These are phyloP conservation scores for Cladophialophora exuberans DNA, from an alignment of 2,329 filamentous ascomycete genomes.

Conservation along the genomic window DNA sequence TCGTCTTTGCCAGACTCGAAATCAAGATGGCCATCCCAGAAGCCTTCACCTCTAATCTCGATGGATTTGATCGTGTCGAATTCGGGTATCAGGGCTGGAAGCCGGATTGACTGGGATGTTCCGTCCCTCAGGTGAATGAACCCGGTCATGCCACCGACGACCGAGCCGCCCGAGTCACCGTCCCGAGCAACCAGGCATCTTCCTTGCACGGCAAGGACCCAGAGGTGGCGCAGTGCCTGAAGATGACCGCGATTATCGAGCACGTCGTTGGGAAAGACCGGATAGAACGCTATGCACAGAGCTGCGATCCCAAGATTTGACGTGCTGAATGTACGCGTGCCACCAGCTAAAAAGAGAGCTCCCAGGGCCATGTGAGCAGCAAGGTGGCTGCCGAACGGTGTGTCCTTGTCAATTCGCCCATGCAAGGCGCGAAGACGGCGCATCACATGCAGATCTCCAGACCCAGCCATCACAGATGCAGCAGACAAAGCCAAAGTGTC, in stretches of 20 bases:
- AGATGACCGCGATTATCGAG: constrained; percentile 94
- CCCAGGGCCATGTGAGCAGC: constrained; percentile 92
- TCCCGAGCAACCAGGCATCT: constrained; percentile 88
- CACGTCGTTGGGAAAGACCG: constrained; percentile 83
- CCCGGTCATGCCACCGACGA: constrained; percentile 67
- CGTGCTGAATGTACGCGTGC: constrained; percentile 88
- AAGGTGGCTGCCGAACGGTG: constrained; percentile 90
- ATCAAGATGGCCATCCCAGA: constrained; percentile 82
- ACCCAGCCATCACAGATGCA: constrained; percentile 93
- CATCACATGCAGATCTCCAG: constrained; percentile 83
- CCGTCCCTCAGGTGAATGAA: constrained; percentile 62
- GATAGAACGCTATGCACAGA: constrained; percentile 89
- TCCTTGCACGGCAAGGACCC: constrained; percentile 89
- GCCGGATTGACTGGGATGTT: constrained; percentile 42
- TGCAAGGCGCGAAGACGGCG: constrained; percentile 85
- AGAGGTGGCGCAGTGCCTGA: constrained; percentile 95
- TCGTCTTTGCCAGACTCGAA: constrained; percentile 54
- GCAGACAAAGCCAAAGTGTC: constrained; percentile 81
- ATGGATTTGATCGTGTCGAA: constrained; percentile 43
- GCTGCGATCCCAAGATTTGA: constrained; percentile 84
- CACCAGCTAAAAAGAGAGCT: constrained; percentile 86
- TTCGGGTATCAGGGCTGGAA: constrained; percentile 61
- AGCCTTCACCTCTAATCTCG: constrained; percentile 56
- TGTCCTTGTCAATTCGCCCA: constrained; percentile 79
- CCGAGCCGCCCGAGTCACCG: constrained; percentile 77